These are phyloP conservation scores for Nannochloropsis salina DNA, from an alignment of 108 stramenopile species.

Conservation along the genomic window DNA sequence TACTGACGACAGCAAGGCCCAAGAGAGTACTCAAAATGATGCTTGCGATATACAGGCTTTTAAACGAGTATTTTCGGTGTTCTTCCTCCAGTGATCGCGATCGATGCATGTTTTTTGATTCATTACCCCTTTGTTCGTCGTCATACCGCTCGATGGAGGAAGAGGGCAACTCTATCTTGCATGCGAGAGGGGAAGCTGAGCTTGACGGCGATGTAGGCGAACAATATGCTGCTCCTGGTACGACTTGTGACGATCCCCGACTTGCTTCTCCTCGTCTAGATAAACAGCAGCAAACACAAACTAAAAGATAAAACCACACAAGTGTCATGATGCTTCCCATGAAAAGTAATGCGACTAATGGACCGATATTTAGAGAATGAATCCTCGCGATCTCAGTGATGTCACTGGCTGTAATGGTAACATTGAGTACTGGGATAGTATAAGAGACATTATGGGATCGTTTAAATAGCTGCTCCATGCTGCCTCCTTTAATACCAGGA, in stretches of 20 bases:
- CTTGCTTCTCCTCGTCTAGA: background rate
- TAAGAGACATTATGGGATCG: background rate
- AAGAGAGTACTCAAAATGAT: background rate
- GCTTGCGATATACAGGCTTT: background rate
- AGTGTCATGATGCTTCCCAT: slow-evolving; percentile 11
- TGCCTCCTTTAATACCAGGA: background rate
- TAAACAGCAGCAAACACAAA: background rate
- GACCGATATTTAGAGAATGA: background rate
- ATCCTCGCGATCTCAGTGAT: too few relatives aligned
- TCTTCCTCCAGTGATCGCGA: background rate
- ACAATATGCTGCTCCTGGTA: background rate
- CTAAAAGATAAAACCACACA: background rate
- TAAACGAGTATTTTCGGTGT: background rate
- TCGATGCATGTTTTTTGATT: background rate
- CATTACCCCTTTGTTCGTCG: background rate
- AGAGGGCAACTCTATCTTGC: background rate
- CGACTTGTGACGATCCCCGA: background rate
- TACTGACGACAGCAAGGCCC: background rate
- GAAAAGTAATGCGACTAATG: background rate
- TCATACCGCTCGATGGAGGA: background rate
- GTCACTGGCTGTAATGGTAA: background rate
- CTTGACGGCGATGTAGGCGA: background rate
- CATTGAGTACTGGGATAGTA: background rate
- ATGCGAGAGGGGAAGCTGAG: background rate
- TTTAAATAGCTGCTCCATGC: slow-evolving; percentile 8